phyloP scores from a whole-genome alignment of 139 green algal species.

The Volvox reticuliferus region DNA sequence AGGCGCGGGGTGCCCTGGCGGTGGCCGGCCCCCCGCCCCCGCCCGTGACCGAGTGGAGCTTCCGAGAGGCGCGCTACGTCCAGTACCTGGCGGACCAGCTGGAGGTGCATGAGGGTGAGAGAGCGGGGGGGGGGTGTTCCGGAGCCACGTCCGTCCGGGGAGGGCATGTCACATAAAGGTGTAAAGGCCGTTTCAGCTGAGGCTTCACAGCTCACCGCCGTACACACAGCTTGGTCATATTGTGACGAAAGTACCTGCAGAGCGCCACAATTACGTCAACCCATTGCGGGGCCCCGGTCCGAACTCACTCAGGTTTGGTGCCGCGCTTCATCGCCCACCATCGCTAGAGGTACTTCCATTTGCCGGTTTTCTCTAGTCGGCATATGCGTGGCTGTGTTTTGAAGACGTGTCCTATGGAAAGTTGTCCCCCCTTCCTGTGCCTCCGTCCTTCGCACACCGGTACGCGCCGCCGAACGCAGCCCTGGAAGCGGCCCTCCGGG shows the following conservation, averaged over 20 bases:
- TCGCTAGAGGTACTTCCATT: neutral
- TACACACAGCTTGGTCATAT: too few species aligned
- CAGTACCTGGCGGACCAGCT: conserved; percentile 37
- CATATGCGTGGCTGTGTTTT: too few species aligned
- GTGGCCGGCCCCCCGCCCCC: conserved; percentile 48
- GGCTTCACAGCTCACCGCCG: too few species aligned
- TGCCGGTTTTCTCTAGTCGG: neutral
- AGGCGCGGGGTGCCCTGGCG: conserved; percentile 39
- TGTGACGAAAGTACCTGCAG: too few species aligned
- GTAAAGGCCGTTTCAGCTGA: too few species aligned
- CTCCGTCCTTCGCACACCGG: neutral
- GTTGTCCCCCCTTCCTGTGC: neutral
- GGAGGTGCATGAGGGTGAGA: conserved; percentile 28
- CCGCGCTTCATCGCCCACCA: too few species aligned
- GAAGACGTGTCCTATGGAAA: neutral
- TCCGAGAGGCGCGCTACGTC: conserved; percentile 11
- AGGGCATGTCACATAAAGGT: too few species aligned
- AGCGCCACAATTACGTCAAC: too few species aligned
- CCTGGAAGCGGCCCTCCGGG: conserved; percentile 2
- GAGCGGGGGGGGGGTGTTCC: too few species aligned
- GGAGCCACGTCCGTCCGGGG: too few species aligned
- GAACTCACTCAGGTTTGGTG: too few species aligned
- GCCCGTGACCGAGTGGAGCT: conserved; percentile 44
- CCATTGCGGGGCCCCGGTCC: too few species aligned
- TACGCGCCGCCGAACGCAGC: neutral